A percentile compares a stretch with the other conserved stretches of the same genome.
These are phyloP conservation scores for Mrakia blollopis DNA, from an alignment of 768 basidiomycete genomes.

Conservation along the genomic window DNA sequence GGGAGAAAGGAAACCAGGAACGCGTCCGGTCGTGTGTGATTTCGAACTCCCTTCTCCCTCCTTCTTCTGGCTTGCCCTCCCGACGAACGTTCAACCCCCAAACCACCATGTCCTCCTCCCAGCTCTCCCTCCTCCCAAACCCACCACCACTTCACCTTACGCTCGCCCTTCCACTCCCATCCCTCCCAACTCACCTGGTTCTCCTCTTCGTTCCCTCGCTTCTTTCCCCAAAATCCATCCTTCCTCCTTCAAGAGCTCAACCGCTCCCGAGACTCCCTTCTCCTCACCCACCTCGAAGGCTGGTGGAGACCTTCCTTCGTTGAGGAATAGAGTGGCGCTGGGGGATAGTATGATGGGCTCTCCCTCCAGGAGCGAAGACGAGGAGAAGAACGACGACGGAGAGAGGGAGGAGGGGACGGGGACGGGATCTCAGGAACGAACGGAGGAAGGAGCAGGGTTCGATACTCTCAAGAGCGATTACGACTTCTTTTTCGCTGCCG, in stretches of 20 bases:
- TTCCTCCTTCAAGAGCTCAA: neutral
- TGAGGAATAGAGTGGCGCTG: too few species aligned
- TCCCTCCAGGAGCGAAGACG: too few species aligned
- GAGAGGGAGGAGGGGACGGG: neutral
- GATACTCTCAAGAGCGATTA: neutral
- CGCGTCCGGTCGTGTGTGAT: too few species aligned
- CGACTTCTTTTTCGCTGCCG: constrained; percentile 6
- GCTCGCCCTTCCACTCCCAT: neutral
- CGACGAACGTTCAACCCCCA: neutral
- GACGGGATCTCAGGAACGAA: too few species aligned
- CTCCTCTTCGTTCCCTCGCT: neutral
- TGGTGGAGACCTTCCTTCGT: neutral
- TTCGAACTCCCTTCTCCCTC: neutral
- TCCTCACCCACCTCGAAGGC: neutral
- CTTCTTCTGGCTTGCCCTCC: neutral
- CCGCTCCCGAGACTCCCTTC: neutral
- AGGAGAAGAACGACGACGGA: too few species aligned
- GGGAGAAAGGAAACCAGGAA: neutral
- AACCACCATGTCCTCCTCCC: constrained; percentile 1
- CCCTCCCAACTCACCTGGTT: neutral
- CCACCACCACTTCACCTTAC: neutral
- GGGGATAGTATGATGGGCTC: too few species aligned
- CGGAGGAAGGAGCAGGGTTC: neutral
- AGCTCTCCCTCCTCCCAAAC: neutral
- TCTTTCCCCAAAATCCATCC: neutral